phyloP scores from a whole-genome alignment of 192 early-diverging fungal genomes.

The Gaertneriomyces semiglobifer region DNA sequence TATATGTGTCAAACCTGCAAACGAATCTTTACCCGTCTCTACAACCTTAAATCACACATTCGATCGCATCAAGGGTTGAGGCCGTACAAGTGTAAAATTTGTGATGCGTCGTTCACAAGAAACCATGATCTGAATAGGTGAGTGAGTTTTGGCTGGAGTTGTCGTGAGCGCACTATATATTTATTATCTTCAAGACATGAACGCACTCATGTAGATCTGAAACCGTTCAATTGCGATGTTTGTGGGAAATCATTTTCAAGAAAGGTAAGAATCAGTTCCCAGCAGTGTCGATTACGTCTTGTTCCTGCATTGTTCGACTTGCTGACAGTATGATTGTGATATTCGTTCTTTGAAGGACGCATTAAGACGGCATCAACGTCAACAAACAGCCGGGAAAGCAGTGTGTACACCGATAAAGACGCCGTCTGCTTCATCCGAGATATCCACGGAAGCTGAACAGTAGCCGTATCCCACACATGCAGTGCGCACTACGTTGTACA shows the following conservation, averaged over 20 bases:
- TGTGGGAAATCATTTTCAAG: conserved; percentile 27
- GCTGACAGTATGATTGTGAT: background rate
- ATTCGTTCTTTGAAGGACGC: conserved; percentile 25
- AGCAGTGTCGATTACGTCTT: no score
- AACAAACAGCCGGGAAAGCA: conserved; percentile 40
- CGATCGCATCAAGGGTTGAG: conserved; percentile 40
- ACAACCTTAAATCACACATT: conserved; percentile 46
- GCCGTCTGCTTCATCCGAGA: no score
- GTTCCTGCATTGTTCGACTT: no score
- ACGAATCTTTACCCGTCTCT: conserved; percentile 26
- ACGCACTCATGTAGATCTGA: conserved; percentile 21
- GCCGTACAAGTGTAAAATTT: conserved; percentile 36
- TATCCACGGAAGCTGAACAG: no score
- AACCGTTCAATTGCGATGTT: conserved; percentile 20
- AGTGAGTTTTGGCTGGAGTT: conserved; percentile 4
- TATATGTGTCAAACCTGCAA: conserved; percentile 33
- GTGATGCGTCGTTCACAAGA: conserved; percentile 29
- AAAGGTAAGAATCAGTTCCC: conserved; percentile 11
- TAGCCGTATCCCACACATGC: no score
- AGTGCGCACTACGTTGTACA: no score
- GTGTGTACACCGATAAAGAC: no score
- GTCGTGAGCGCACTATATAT: background rate
- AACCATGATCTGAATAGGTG: conserved; percentile 44
- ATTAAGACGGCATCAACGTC: conserved; percentile 38
- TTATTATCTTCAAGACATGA: conserved; percentile 20